A percentile compares a stretch with the other conserved stretches of the same genome.
These are phyloP conservation scores for Abrus pulchellus DNA, from an alignment of 306 rosid genomes.

Conservation along the genomic window DNA sequence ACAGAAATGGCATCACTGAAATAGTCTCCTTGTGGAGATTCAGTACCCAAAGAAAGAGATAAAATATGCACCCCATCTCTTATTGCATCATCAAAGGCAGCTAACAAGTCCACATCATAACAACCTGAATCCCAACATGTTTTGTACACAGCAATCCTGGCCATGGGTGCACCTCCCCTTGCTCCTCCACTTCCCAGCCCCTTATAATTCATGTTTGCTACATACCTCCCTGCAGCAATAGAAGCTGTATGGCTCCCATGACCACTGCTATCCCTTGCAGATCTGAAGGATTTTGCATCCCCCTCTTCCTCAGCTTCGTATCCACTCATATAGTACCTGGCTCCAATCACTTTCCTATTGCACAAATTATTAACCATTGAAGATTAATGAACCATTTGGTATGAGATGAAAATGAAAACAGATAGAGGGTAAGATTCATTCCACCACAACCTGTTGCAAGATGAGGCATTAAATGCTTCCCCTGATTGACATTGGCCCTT, in stretches of 20 bases:
- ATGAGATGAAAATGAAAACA: slow-evolving; percentile 11
- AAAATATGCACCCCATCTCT: slow-evolving; percentile 84
- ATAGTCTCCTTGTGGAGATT: slow-evolving; percentile 85
- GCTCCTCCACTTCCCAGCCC: slow-evolving; percentile 85
- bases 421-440: slow-evolving; percentile 30
- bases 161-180: slow-evolving; percentile 86
- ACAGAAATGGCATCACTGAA: slow-evolving; percentile 86
- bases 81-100: slow-evolving; percentile 89
- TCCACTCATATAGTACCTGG: slow-evolving; percentile 79
- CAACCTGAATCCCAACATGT: slow-evolving; percentile 92
- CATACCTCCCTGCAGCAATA: slow-evolving; percentile 81
- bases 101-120: slow-evolving; percentile 82
- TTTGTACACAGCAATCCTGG: slow-evolving; percentile 81
- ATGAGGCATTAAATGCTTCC: slow-evolving; percentile 84
- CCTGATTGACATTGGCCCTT: slow-evolving; percentile 79
- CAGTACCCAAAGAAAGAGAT: slow-evolving; percentile 81
- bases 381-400: slow-evolving; percentile 11
- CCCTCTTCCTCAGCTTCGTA: slow-evolving; percentile 78
- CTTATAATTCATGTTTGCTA: slow-evolving; percentile 77
- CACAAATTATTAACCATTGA: slow-evolving; percentile 41
- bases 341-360: slow-evolving; percentile 84
- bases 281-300: slow-evolving; percentile 58
- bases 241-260: slow-evolving; percentile 93
- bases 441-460: slow-evolving; percentile 83
- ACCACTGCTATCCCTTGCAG: slow-evolving; percentile 86